phyloP scores from a whole-genome alignment of 495 filamentous ascomycete species.

The Aspergillus diversus region DNA sequence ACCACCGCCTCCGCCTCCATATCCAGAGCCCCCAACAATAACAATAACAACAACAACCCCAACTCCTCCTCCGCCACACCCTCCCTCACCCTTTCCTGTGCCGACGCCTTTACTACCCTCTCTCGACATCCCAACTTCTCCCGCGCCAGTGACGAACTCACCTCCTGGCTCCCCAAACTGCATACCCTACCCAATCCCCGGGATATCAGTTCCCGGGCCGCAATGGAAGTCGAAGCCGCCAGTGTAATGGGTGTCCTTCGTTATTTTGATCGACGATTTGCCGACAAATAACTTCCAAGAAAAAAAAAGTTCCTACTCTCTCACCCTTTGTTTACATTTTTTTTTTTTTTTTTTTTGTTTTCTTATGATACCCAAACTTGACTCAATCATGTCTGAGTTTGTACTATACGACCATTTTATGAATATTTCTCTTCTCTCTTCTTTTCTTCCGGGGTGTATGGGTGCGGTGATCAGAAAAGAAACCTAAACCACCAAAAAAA shows the following conservation, averaged over 20 bases:
- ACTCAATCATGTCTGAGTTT: constrained; percentile 42
- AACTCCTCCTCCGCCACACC: constrained; percentile 26
- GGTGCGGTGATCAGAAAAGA: no score
- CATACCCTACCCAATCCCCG: constrained; percentile 57
- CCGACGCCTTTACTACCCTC: constrained; percentile 81
- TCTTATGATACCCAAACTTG: constrained; percentile 48
- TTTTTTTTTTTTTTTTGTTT: constrained; percentile 29
- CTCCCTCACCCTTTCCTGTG: constrained; percentile 60
- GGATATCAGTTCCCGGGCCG: constrained; percentile 52
- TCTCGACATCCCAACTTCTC: constrained; percentile 80
- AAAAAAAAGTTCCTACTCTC: background rate
- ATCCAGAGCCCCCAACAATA: no score
- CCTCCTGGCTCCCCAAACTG: constrained; percentile 74
- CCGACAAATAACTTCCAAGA: constrained; percentile 41
- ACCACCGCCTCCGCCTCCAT: no score
- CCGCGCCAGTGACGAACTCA: constrained; percentile 73
- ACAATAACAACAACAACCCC: constrained; percentile 1
- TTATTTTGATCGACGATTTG: constrained; percentile 79
- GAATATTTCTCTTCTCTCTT: background rate
- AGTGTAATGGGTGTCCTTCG: constrained; percentile 86
- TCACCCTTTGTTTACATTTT: constrained; percentile 8
- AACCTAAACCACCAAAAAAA: background rate
- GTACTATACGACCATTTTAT: constrained; percentile 29
- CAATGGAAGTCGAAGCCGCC: constrained; percentile 81
- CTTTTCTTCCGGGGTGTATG: background rate